These are phyloP conservation scores for Marasmius fiardii DNA, from an alignment of 1,284 basidiomycete species.

Conservation along the genomic window DNA sequence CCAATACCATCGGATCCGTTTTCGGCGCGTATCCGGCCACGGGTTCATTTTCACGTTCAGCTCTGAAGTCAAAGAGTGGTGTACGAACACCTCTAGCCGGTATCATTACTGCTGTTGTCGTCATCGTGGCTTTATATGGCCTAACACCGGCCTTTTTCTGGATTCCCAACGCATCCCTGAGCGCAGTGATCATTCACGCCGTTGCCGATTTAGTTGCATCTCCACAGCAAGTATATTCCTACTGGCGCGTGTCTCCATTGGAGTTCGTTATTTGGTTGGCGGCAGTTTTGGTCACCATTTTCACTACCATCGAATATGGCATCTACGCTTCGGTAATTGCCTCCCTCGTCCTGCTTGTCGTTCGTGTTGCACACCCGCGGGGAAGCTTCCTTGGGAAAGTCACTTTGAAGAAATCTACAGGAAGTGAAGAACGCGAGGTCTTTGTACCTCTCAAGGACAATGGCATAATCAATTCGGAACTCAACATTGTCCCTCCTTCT, in stretches of 20 bases:
- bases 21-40: conserved; percentile 96
- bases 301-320: conserved; percentile 89
- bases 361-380: conserved; percentile 90
- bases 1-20: conserved; percentile 81
- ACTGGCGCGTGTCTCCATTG: conserved; percentile 92
- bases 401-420: conserved; percentile 34
- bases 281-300: conserved; percentile 87
- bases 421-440: conserved; percentile 61
- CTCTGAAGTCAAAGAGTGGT: conserved; percentile 94
- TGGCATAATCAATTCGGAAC: conserved; percentile 64
- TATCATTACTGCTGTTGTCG: conserved; percentile 83
- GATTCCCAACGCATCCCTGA: conserved; percentile 78
- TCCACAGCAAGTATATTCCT: conserved; percentile 79
- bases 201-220: conserved; percentile 91
- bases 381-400: conserved; percentile 89
- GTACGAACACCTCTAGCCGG: conserved; percentile 94
- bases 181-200: conserved; percentile 95
- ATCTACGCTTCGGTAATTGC: conserved; percentile 89
- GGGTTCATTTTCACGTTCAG: conserved; percentile 96
- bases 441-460: conserved; percentile 76
- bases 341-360: conserved; percentile 81
- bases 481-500: conserved; percentile 77
- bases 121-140: conserved; percentile 93
- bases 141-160: conserved; percentile 89
- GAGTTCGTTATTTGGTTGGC: conserved; percentile 91